Percentiles rank a stretch among this genome's conserved stretches.
Conservation (phyloP, 441 rosid species). For the Erodium trifolium region DNA sequence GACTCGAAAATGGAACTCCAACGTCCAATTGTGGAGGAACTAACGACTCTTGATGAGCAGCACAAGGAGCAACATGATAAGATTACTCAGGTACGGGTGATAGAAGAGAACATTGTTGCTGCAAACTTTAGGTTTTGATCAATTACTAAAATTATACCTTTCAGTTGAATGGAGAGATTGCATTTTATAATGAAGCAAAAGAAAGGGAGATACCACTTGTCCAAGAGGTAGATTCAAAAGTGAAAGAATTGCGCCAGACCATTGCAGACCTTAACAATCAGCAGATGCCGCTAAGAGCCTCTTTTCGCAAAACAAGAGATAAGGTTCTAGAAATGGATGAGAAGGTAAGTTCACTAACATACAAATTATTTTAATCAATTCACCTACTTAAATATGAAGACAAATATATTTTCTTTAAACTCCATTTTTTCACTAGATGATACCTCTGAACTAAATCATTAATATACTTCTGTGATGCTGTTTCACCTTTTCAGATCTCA, state of each 20-base stretch:
- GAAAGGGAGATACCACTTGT: conserved; percentile 63
- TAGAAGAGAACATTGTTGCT: conserved; percentile 6
- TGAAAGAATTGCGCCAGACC: conserved; percentile 51
- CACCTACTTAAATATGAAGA: not conserved
- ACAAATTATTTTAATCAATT: not conserved
- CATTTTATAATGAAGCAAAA: conserved; percentile 46
- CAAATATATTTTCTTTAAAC: not conserved
- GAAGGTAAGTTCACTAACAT: conserved; percentile 32
- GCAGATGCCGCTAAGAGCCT: conserved; percentile 54
- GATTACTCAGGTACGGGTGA: conserved; percentile 45
- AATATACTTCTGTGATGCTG: conserved; percentile 8
- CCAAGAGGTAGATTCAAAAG: conserved; percentile 49
- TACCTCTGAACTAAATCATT: not conserved
- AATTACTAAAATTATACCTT: conserved; percentile 17
- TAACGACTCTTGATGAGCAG: conserved; percentile 56
- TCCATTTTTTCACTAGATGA: not conserved
- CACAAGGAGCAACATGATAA: conserved; percentile 50
- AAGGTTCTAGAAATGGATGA: conserved; percentile 49
- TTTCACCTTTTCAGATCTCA: conserved; percentile 42
- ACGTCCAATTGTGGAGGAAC: conserved; percentile 42
- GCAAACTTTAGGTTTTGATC: conserved; percentile 4
- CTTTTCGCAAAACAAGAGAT: conserved; percentile 51
- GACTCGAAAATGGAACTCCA: conserved; percentile 58
- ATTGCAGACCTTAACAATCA: conserved; percentile 59
- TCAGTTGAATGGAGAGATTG: conserved; percentile 74